A percentile compares a stretch with the other conserved stretches of the same genome.
These are phyloP conservation scores for Hypoxylon sp. DNA, from an alignment of 2,329 filamentous ascomycete species.

Conservation along the genomic window DNA sequence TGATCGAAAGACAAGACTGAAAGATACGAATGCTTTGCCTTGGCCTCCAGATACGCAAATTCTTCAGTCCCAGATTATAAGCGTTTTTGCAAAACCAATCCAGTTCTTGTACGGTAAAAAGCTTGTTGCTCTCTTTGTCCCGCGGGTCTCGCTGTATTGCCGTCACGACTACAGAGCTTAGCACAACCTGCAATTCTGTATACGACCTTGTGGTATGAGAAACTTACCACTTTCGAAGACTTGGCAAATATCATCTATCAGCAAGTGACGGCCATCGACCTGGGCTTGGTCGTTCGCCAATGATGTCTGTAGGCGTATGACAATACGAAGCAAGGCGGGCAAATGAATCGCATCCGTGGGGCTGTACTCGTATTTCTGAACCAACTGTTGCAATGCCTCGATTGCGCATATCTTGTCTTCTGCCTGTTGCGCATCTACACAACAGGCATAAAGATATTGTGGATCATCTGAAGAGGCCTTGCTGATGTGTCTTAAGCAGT, in stretches of 20 bases:
- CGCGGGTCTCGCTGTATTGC: conserved; percentile 57
- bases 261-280: conserved; percentile 31
- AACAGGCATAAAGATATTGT: conserved; percentile 82
- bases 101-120: conserved; percentile 75
- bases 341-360: conserved; percentile 66
- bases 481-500: conserved; percentile 73
- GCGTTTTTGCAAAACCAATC: conserved; percentile 88
- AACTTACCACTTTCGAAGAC: conserved; percentile 61
- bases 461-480: conserved; percentile 65
- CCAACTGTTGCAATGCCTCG: conserved; percentile 69
- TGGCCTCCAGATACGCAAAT: conserved; percentile 68
- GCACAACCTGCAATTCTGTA: conserved; percentile 10
- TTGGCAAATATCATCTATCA: conserved; percentile 66
- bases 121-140: conserved; percentile 58
- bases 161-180: conserved; percentile 55
- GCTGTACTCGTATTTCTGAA: conserved; percentile 66
- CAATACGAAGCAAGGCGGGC: conserved; percentile 74
- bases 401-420: conserved; percentile 73
- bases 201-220: conserved; percentile 3
- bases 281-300: conserved; percentile 55
- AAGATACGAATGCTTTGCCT: conserved; percentile 69
- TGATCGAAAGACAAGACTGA: conserved; percentile 64
- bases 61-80: conserved; percentile 80
- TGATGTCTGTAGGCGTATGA: conserved; percentile 64
- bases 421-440: conserved; percentile 78